A percentile compares a stretch with the other conserved stretches of the same genome.
Evolutionary conservation across 805 yeast species (phyloP).

Genomic region (Zygoascus flipseniorum): DNA sequence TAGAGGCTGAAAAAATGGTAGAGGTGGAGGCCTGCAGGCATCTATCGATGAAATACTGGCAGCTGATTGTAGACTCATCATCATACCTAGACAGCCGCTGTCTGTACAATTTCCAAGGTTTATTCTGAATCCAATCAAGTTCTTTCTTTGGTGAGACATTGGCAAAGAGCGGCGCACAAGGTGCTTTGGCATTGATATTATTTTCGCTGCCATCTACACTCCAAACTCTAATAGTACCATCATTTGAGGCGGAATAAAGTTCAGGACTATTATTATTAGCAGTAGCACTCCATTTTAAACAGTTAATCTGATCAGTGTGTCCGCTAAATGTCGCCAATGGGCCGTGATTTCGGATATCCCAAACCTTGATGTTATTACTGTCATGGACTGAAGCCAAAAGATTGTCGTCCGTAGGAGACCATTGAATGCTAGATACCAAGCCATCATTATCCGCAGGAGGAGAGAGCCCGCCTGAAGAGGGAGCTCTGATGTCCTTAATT

Average conservation of each 20-base stretch:
- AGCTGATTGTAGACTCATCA: slow-evolving; percentile 9
- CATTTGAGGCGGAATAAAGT: slow-evolving; percentile 51
- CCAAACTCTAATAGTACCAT: slow-evolving; percentile 67
- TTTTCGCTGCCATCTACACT: slow-evolving; percentile 28
- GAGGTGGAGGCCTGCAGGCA: slow-evolving; percentile 14
- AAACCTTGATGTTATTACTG: slow-evolving; percentile 49
- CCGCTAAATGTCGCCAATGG: slow-evolving; percentile 48
- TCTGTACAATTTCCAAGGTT: slow-evolving; percentile 23
- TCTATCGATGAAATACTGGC: slow-evolving; percentile 19
- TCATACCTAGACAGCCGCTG: slow-evolving; percentile 19
- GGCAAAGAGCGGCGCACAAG: neutral
- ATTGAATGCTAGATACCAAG: slow-evolving; percentile 40
- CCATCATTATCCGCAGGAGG: slow-evolving; percentile 32
- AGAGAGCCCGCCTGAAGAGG: slow-evolving; percentile 36
- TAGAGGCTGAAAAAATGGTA: slow-evolving; percentile 21
- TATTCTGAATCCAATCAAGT: slow-evolving; percentile 14
- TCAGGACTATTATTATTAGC: slow-evolving; percentile 32
- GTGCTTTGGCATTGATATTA: neutral
- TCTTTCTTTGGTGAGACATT: neutral
- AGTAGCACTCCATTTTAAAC: slow-evolving; percentile 47
- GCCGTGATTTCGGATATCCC: slow-evolving; percentile 63
- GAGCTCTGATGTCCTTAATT: slow-evolving; percentile 57
- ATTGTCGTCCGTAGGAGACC: slow-evolving; percentile 57
- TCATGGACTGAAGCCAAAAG: slow-evolving; percentile 57
- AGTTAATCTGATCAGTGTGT: slow-evolving; percentile 46